A percentile compares a stretch with the other conserved stretches of the same genome.
These are phyloP conservation scores for Heliosperma pusillum DNA, from an alignment of 148 eudicot genomes.

Conservation along the genomic window DNA sequence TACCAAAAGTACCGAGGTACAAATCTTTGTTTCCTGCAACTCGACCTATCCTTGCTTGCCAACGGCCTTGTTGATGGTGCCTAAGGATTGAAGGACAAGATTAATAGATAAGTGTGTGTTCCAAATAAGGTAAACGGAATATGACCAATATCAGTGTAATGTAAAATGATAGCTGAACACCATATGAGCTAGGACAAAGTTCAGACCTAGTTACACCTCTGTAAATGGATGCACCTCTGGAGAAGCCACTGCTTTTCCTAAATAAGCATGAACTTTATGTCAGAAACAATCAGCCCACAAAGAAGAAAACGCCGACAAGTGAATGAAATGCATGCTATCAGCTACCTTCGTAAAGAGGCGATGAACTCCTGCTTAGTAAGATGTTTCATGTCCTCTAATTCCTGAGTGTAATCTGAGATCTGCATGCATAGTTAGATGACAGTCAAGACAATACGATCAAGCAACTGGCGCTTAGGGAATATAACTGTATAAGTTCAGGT, in stretches of 20 bases:
- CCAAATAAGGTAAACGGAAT: too few relatives aligned
- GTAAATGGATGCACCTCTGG: constrained; percentile 95
- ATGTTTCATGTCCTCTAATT: constrained; percentile 85
- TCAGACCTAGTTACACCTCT: constrained; percentile 81
- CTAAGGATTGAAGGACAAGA: constrained; percentile 27
- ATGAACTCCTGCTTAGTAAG: constrained; percentile 91
- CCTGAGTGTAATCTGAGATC: constrained; percentile 65
- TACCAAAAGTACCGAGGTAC: constrained; percentile 94
- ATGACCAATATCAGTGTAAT: neutral
- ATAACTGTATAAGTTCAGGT: too few relatives aligned
- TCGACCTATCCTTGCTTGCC: constrained; percentile 99
- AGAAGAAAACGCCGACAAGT: too few relatives aligned
- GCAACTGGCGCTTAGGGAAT: too few relatives aligned
- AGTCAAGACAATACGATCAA: too few relatives aligned
- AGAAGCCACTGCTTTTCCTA: constrained; percentile 98
- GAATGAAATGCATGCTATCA: too few relatives aligned
- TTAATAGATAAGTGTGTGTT: neutral
- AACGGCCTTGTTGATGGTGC: constrained; percentile 98
- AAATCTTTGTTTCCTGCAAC: constrained; percentile 96
- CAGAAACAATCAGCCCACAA: neutral
- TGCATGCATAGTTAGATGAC: constrained; percentile 17
- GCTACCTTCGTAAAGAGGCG: constrained; percentile 83
- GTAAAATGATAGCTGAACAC: neutral
- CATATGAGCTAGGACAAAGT: too few relatives aligned
- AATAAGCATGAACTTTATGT: neutral